These are phyloP conservation scores for Aegilops bicornis DNA, from an alignment of 176 grass and related monocot species.

Conservation along the genomic window DNA sequence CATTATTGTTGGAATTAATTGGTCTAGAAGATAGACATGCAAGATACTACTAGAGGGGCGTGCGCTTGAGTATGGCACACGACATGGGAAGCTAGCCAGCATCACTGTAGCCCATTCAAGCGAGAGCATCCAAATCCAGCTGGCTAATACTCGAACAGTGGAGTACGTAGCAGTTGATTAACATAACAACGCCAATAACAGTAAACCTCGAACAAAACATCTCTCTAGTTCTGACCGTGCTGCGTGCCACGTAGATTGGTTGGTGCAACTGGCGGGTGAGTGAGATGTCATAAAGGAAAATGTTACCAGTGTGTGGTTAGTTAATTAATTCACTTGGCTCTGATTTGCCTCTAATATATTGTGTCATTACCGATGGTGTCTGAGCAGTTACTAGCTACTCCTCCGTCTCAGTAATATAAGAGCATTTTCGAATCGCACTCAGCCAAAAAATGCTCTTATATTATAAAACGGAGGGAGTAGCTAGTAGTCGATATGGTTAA, in stretches of 20 bases:
- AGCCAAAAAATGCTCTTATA: too few species aligned
- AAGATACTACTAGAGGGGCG: neutral
- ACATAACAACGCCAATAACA: too few species aligned
- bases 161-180: neutral
- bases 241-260: neutral
- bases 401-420: too few species aligned
- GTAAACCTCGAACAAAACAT: neutral
- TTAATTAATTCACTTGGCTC: neutral
- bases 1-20: neutral
- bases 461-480: too few species aligned
- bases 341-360: neutral
- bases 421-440: too few species aligned
- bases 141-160: neutral
- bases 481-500: neutral
- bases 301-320: neutral
- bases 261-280: neutral
- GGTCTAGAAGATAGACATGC: neutral
- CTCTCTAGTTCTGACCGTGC: neutral
- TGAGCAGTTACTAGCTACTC: neutral
- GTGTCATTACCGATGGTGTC: neutral
- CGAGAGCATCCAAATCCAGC: neutral
- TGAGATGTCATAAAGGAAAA: neutral
- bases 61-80: constrained; percentile 26
- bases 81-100: constrained; percentile 12
- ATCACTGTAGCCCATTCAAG: constrained; percentile 26